Evolutionary conservation across 352 stramenopile genomes (phyloP).

Genomic region (Phytopythium aichiense): DNA sequence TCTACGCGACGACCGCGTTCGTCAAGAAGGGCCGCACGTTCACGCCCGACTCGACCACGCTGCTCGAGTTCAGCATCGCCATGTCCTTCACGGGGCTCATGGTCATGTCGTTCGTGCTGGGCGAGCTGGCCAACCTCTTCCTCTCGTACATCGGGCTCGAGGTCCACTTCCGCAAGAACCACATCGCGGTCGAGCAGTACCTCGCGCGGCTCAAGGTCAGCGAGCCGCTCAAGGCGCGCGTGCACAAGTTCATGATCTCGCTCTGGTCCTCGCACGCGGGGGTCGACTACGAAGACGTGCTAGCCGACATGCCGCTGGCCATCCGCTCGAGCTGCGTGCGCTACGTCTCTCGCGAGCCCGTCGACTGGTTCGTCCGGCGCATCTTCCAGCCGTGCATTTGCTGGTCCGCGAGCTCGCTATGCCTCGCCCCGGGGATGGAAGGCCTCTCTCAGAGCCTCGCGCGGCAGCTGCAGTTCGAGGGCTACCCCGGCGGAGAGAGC

Average conservation of each 20-base stretch:
- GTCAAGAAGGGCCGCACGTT: constrained; percentile 46
- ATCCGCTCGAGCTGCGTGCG: constrained; percentile 51
- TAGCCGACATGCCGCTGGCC: constrained; percentile 38
- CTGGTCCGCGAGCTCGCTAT: not conserved
- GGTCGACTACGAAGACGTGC: constrained; percentile 46
- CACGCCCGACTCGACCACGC: constrained; percentile 17
- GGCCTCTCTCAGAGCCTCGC: constrained; percentile 24
- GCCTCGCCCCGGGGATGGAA: constrained; percentile 9
- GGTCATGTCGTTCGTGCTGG: constrained; percentile 53
- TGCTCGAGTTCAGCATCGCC: constrained; percentile 40
- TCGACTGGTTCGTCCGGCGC: constrained; percentile 35
- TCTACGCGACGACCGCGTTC: constrained; percentile 41
- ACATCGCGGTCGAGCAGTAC: constrained; percentile 47
- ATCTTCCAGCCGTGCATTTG: constrained; percentile 28
- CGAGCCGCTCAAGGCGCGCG: constrained; percentile 21
- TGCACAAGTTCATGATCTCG: constrained; percentile 39
- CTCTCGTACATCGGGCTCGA: constrained; percentile 54
- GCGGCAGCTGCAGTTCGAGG: constrained; percentile 49
- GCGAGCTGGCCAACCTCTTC: constrained; percentile 47
- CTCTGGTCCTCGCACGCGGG: constrained; percentile 55
- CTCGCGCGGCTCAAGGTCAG: constrained; percentile 32
- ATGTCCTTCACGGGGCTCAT: constrained; percentile 42
- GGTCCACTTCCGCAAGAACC: constrained; percentile 56
- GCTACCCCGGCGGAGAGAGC: constrained; percentile 54
- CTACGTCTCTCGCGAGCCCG: constrained; percentile 24